Evolutionary conservation across 495 filamentous ascomycete genomes (phyloP), one percentile per base, ranked within the genome.

Genomic region (Neurospora africana): DNA sequence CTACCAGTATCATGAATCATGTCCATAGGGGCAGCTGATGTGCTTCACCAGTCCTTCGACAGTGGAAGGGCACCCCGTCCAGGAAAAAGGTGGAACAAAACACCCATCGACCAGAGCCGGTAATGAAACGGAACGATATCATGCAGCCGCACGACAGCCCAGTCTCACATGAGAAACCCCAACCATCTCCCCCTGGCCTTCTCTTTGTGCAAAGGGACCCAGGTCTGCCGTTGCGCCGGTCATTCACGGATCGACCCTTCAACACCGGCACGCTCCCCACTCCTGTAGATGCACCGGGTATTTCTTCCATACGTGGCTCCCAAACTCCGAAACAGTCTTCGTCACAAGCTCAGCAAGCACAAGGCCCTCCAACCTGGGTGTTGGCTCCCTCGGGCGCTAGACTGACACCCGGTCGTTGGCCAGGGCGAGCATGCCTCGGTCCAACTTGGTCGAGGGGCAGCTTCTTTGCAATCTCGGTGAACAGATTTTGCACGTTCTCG

Each of bases 391-490:
- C 93, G 27, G 91, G 91, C 73, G 90, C 86, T 75, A 97, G 85
- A 77, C 92, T 92, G 58, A 97, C 93, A 58, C 93, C 92, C 68
- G 90, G 90, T 78, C 92, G 86, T 73, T 90, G 90, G 72, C 90
- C 90, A 38, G 91, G 86, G 73, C 94, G 86, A 74, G 92, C 84
- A 77, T 92, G 92, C 76, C 94, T 89, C 37, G 94, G 93, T 19
- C 93, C 94, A 68, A 90, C 94, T 80, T 98, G 95, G 75, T 98
- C 95, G 72, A 99, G 89, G 36, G 95, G 95, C 71, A 99, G 85
- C 82, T 97, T 97, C 91, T 92, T 95, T 43, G 95, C 95, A 75
- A 99, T 99, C 21, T 93, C 93, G n/a, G 95, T 97, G 83, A 99
- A 99, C 40, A 99, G 84, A 73, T 98, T 95, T 76, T 90, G 87